Percentiles rank a stretch among this genome's conserved stretches.
These are phyloP conservation scores for Loxodes magnus DNA, from an alignment of 73 alveolate genomes.

Conservation along the genomic window DNA sequence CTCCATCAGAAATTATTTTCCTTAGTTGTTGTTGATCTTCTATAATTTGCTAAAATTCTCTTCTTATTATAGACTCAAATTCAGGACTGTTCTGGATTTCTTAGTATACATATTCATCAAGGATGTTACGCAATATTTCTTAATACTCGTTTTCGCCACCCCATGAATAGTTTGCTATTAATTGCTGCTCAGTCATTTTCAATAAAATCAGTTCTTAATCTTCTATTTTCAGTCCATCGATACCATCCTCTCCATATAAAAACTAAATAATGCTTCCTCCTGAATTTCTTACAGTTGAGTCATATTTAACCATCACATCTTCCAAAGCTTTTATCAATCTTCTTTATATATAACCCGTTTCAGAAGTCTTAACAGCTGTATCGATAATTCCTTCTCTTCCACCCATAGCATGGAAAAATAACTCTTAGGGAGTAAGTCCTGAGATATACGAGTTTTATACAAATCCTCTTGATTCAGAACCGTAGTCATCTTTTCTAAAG, in stretches of 20 bases:
- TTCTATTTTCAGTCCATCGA: constrained; percentile 93
- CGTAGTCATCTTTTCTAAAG: constrained; percentile 97
- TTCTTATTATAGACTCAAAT: too few relatives aligned
- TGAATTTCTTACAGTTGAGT: constrained; percentile 98
- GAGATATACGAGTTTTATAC: constrained; percentile 93
- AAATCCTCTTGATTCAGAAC: constrained; percentile 99
- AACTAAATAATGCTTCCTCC: constrained; percentile 88
- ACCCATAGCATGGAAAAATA: constrained; percentile 99
- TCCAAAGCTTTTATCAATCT: constrained; percentile 98
- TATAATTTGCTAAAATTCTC: background rate
- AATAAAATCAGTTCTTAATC: constrained; percentile 65
- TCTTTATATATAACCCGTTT: constrained; percentile 99
- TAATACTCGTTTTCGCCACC: too few relatives aligned
- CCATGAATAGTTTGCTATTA: too few relatives aligned
- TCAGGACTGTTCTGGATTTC: too few relatives aligned
- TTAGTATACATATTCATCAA: too few relatives aligned
- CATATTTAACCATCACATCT: constrained; percentile 98
- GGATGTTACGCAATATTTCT: too few relatives aligned
- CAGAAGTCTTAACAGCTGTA: constrained; percentile 99
- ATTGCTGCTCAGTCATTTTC: too few relatives aligned
- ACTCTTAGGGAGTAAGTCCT: constrained; percentile 95
- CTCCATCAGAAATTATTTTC: constrained; percentile 57
- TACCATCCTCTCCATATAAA: constrained; percentile 99
- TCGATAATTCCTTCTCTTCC: constrained; percentile 99
- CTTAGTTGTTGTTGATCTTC: constrained; percentile 22